phyloP scores from a whole-genome alignment of 2,329 filamentous ascomycete genomes.

The Onygenales sp. region DNA sequence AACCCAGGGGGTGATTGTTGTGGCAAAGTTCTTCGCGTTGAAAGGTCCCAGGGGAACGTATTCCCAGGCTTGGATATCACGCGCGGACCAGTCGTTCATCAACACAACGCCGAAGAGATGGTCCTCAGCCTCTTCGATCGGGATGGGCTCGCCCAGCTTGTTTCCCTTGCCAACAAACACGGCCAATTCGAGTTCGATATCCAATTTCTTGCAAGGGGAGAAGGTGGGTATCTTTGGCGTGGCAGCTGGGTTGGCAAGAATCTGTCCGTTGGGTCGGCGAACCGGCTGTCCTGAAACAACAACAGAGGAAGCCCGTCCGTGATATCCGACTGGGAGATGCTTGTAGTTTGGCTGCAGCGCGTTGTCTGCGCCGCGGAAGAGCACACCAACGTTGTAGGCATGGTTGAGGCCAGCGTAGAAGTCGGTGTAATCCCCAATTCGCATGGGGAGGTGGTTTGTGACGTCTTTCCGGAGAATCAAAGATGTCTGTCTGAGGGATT shows the following conservation, averaged over 20 bases:
- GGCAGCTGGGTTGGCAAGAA: conserved; percentile 54
- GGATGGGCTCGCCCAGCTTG: conserved; percentile 53
- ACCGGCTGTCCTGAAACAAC: conserved; percentile 66
- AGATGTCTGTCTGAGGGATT: conserved; percentile 44
- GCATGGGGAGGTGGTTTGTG: conserved; percentile 62
- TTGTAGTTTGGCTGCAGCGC: conserved; percentile 75
- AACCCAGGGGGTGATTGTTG: conserved; percentile 69
- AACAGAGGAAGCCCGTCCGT: conserved; percentile 66
- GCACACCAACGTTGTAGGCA: conserved; percentile 60
- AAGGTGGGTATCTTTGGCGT: conserved; percentile 55
- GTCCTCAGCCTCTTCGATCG: conserved; percentile 55
- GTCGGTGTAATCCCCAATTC: conserved; percentile 75
- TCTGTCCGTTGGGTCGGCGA: conserved; percentile 65
- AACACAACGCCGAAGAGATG: conserved; percentile 71
- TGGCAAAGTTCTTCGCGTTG: conserved; percentile 75
- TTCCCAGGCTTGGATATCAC: conserved; percentile 78
- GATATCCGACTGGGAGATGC: conserved; percentile 72
- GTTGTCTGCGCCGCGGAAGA: conserved; percentile 64
- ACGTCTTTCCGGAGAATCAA: conserved; percentile 52
- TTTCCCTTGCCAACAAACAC: conserved; percentile 62
- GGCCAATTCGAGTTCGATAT: conserved; percentile 73
- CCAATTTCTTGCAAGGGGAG: conserved; percentile 55
- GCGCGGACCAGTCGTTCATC: conserved; percentile 80
- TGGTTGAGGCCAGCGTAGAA: conserved; percentile 77
- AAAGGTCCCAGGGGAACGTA: conserved; percentile 76